phyloP scores from a whole-genome alignment of 2,329 filamentous ascomycete genomes.

The Apiospora arundinis region DNA sequence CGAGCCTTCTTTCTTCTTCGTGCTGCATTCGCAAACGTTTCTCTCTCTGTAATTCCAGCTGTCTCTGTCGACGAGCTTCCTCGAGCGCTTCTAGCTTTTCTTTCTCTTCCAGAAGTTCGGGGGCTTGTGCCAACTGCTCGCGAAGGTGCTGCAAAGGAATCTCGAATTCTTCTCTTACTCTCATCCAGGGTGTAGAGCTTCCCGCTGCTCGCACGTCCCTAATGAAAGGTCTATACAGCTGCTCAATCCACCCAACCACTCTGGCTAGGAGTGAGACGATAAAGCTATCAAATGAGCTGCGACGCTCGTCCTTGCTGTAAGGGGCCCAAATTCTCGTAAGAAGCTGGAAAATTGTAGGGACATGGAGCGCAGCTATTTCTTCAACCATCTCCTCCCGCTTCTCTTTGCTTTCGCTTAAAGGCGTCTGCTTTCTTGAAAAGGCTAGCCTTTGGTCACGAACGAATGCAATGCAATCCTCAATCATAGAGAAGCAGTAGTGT shows the following conservation, averaged over 20 bases:
- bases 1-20: conserved; percentile 15
- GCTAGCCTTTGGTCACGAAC: conserved; percentile 32
- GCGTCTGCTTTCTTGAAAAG: conserved; percentile 13
- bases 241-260: conserved; percentile 32
- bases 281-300: conserved; percentile 33
- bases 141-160: not conserved
- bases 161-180: conserved; percentile 15
- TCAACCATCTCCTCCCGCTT: conserved; percentile 30
- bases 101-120: conserved; percentile 28
- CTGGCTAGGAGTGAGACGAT: conserved; percentile 33
- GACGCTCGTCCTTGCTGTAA: conserved; percentile 34
- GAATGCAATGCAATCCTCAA: conserved; percentile 29
- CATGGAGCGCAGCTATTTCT: conserved; percentile 33
- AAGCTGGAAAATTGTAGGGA: conserved; percentile 36
- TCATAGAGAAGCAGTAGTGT: conserved; percentile 34
- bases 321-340: conserved; percentile 35
- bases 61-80: conserved; percentile 26
- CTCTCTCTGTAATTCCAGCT: conserved; percentile 28
- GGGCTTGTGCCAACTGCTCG: conserved; percentile 23
- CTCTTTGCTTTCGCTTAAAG: conserved; percentile 22
- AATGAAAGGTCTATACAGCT: conserved; percentile 31
- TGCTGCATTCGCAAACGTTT: not conserved
- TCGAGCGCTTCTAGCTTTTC: conserved; percentile 25
- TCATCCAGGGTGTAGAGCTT: not conserved
- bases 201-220: not conserved